These are phyloP conservation scores for Lachnum nothofagi DNA, from an alignment of 2,329 filamentous ascomycete species.

Conservation along the genomic window DNA sequence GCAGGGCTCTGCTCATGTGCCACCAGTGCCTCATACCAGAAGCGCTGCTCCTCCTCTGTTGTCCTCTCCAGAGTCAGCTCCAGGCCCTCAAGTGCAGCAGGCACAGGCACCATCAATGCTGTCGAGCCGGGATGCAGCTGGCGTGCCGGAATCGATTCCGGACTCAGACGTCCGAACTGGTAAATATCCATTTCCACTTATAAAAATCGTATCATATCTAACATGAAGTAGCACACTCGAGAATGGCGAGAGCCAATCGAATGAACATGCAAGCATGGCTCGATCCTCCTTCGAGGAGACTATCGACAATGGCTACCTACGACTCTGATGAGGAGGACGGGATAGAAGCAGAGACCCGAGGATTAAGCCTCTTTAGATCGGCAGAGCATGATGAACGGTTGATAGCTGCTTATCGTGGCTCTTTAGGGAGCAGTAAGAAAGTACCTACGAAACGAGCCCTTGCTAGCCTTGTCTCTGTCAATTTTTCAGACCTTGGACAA, in stretches of 20 bases:
- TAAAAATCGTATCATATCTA: neutral
- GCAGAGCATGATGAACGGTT: constrained; percentile 21
- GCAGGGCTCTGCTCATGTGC: too few species aligned
- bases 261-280: neutral
- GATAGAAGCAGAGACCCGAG: constrained; percentile 16
- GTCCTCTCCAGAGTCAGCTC: too few species aligned
- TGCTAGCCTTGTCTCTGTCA: constrained; percentile 27
- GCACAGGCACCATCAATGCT: too few species aligned
- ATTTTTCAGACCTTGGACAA: constrained; percentile 25
- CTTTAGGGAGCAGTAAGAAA: constrained; percentile 22
- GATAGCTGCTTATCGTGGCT: constrained; percentile 22
- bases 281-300: constrained; percentile 1
- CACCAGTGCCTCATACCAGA: too few species aligned
- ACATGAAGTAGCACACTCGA: neutral
- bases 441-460: constrained; percentile 29
- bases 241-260: neutral
- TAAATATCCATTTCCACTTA: neutral
- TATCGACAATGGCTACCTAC: neutral
- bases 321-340: constrained; percentile 19
- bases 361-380: constrained; percentile 4
- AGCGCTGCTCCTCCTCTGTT: too few species aligned
- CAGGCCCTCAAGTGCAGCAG: too few species aligned
- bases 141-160: too few species aligned
- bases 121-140: too few species aligned
- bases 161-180: neutral